These are phyloP conservation scores for Hanseniaspora taiwanica DNA, from an alignment of 805 yeast species.

Conservation along the genomic window DNA sequence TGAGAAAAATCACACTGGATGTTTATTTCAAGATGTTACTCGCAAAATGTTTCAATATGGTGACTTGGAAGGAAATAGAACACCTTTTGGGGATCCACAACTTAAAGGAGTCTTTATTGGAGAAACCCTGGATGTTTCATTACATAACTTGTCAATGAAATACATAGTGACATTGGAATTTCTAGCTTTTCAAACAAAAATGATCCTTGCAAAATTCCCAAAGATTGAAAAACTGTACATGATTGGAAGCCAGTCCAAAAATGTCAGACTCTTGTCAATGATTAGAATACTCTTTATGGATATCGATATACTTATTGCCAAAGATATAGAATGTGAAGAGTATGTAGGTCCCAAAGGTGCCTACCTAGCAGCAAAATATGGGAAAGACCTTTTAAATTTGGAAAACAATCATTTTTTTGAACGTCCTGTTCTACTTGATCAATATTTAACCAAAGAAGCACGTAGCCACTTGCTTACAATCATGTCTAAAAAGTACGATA, in stretches of 20 bases:
- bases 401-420: background rate
- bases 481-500: slow-evolving; percentile 14
- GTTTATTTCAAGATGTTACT: slow-evolving; percentile 13
- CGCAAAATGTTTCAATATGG: slow-evolving; percentile 36
- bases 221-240: slow-evolving; percentile 26
- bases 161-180: slow-evolving; percentile 39
- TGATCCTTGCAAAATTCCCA: slow-evolving; percentile 24
- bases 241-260: slow-evolving; percentile 43
- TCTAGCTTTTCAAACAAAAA: slow-evolving; percentile 36
- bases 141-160: slow-evolving; percentile 25
- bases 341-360: slow-evolving; percentile 16
- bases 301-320: slow-evolving; percentile 8
- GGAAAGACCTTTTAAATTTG: background rate
- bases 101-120: slow-evolving; percentile 40
- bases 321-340: slow-evolving; percentile 6
- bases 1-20: slow-evolving; percentile 10
- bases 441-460: background rate
- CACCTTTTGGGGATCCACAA: slow-evolving; percentile 37
- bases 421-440: background rate
- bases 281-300: slow-evolving; percentile 15
- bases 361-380: slow-evolving; percentile 10
- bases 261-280: slow-evolving; percentile 27
- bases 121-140: slow-evolving; percentile 27
- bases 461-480: slow-evolving; percentile 2
- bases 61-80: slow-evolving; percentile 44